Percentiles rank a stretch among this genome's conserved stretches.
These are phyloP conservation scores for Sanguinoderma infundibulare DNA, from an alignment of 1,284 basidiomycete species.

Conservation along the genomic window DNA sequence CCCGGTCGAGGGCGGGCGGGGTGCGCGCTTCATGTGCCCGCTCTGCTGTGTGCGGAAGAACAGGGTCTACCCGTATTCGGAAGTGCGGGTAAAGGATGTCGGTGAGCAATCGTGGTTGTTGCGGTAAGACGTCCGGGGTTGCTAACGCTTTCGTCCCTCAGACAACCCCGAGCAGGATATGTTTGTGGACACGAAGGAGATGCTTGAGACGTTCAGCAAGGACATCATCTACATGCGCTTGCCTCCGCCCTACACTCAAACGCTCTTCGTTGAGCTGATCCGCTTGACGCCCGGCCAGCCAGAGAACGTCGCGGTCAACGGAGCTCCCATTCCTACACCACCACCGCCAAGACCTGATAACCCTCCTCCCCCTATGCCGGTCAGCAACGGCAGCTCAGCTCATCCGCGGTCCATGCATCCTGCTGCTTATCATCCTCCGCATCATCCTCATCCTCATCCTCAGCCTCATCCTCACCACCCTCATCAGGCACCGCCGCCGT, in stretches of 20 bases:
- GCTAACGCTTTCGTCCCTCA: conserved; percentile 19
- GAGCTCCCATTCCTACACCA: conserved; percentile 10
- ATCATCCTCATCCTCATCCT: conserved; percentile 21
- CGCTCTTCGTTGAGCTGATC: conserved; percentile 76
- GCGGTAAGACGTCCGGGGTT: neutral
- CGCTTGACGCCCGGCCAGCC: conserved; percentile 60
- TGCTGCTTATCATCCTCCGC: conserved; percentile 29
- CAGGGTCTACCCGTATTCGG: conserved; percentile 68
- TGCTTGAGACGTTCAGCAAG: conserved; percentile 75
- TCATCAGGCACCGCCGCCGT: conserved; percentile 30
- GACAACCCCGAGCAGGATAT: conserved; percentile 53
- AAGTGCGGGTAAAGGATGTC: conserved; percentile 69
- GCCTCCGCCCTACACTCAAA: conserved; percentile 62
- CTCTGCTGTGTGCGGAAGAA: conserved; percentile 77
- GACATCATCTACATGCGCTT: conserved; percentile 72
- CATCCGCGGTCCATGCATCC: conserved; percentile 35
- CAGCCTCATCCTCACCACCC: conserved; percentile 30
- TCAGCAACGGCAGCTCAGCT: conserved; percentile 34
- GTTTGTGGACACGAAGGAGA: conserved; percentile 72
- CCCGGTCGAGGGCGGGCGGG: conserved; percentile 44
- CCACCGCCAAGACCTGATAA: conserved; percentile 11
- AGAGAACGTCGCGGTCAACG: conserved; percentile 34
- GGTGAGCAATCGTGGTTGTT: conserved; percentile 47
- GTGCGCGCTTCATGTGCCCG: conserved; percentile 63
- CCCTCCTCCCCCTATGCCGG: conserved; percentile 39